Percentiles rank a stretch among this genome's conserved stretches.
phyloP scores from a whole-genome alignment of 1,139 yeast species.

The Candida gigantensis region DNA sequence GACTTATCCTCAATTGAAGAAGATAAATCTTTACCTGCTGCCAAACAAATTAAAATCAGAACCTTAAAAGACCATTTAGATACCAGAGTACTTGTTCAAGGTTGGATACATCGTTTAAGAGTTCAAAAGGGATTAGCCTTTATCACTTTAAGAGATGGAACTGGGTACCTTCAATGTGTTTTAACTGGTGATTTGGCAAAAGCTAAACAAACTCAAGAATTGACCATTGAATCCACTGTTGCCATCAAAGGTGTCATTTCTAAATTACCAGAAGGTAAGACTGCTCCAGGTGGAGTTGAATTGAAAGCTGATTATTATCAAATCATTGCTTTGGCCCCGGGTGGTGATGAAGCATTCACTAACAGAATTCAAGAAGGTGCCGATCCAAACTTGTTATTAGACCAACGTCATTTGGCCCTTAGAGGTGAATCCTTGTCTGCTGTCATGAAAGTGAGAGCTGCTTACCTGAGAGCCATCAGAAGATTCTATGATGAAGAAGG shows the following conservation, averaged over 20 bases:
- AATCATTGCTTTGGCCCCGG: conserved; percentile 89
- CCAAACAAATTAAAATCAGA: conserved; percentile 67
- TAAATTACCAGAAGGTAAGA: conserved; percentile 91
- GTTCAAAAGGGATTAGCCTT: conserved; percentile 90
- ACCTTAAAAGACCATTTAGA: conserved; percentile 53
- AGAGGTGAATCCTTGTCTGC: conserved; percentile 94
- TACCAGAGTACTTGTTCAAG: conserved; percentile 73
- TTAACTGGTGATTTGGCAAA: conserved; percentile 89
- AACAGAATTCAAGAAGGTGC: conserved; percentile 93
- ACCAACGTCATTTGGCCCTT: conserved; percentile 90
- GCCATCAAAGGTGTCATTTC: conserved; percentile 76
- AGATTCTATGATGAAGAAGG: conserved; percentile 74
- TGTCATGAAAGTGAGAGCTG: conserved; percentile 95
- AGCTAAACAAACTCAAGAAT: conserved; percentile 79
- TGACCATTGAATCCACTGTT: conserved; percentile 87
- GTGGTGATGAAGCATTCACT: conserved; percentile 93
- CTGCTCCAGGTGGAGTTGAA: conserved; percentile 98
- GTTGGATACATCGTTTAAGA: conserved; percentile 97
- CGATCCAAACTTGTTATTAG: conserved; percentile 88
- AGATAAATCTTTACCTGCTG: conserved; percentile 71
- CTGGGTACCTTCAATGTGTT: conserved; percentile 87
- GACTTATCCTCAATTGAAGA: conserved; percentile 69
- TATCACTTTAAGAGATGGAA: conserved; percentile 91
- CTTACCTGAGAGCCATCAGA: conserved; percentile 72
- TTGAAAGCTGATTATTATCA: conserved; percentile 86